phyloP scores from a whole-genome alignment of 352 stramenopile species.

The Phytopythium ostracodes region DNA sequence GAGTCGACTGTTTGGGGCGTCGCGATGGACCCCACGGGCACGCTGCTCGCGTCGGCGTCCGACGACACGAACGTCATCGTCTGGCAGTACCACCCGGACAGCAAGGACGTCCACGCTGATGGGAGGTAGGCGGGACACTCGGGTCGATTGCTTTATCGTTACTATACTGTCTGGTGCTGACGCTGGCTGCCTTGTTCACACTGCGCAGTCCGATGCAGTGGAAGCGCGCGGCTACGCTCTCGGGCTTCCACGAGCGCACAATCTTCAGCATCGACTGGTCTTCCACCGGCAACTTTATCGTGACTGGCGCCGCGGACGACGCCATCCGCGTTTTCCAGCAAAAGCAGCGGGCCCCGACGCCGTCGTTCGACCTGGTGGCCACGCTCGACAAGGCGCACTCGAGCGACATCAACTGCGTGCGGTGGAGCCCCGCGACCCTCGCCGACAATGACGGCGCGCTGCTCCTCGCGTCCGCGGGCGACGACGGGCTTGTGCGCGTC shows the following conservation, averaged over 20 bases:
- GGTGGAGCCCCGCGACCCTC: conserved; percentile 46
- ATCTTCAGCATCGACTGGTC: conserved; percentile 95
- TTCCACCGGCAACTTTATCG: conserved; percentile 79
- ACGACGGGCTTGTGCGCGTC: conserved; percentile 62
- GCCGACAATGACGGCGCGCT: conserved; percentile 22
- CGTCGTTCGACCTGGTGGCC: conserved; percentile 65
- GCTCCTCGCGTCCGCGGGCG: conserved; percentile 60
- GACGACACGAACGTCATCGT: conserved; percentile 93
- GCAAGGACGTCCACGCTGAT: conserved; percentile 39
- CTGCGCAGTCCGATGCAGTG: conserved; percentile 59
- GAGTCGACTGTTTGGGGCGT: conserved; percentile 94
- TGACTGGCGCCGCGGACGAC: conserved; percentile 90
- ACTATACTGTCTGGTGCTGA: background rate
- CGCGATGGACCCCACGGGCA: conserved; percentile 69
- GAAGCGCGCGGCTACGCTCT: conserved; percentile 77
- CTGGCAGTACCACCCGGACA: conserved; percentile 85
- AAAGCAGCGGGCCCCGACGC: conserved; percentile 12
- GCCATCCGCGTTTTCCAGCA: conserved; percentile 86
- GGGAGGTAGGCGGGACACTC: conserved; percentile 23
- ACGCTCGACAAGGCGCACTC: conserved; percentile 50
- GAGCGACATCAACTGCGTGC: conserved; percentile 83
- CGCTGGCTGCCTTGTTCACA: background rate
- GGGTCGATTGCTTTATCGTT: background rate
- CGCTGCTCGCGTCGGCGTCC: conserved; percentile 84
- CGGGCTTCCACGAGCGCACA: conserved; percentile 82